A percentile compares a stretch with the other conserved stretches of the same genome.
Conservation (phyloP, 2,329 filamentous ascomycete genomes). For the Lasiodiplodia hormozganensis region DNA sequence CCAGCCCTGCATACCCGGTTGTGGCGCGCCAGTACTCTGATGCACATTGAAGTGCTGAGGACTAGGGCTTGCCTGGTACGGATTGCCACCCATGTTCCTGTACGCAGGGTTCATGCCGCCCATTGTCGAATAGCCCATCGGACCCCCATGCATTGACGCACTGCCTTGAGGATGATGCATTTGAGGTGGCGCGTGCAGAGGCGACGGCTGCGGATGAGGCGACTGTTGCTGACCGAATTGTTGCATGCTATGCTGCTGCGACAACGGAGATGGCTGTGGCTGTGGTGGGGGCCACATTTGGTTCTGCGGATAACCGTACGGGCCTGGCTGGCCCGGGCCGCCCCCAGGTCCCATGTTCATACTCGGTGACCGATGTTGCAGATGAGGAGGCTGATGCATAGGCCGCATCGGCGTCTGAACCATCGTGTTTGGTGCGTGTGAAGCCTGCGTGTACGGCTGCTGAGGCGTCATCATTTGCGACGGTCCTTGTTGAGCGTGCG, state of each 20-base stretch:
- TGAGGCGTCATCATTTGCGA: slow-evolving; percentile 69
- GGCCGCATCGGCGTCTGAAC: slow-evolving; percentile 75
- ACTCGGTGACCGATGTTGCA: slow-evolving; percentile 71
- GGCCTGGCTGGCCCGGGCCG: slow-evolving; percentile 51
- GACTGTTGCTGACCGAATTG: slow-evolving; percentile 53
- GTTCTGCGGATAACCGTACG: slow-evolving; percentile 53
- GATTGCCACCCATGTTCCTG: slow-evolving; percentile 52
- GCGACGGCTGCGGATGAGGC: slow-evolving; percentile 56
- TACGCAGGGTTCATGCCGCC: slow-evolving; percentile 54
- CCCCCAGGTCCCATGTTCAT: slow-evolving; percentile 50
- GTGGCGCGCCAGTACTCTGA: slow-evolving; percentile 51
- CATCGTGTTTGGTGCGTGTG: slow-evolving; percentile 66
- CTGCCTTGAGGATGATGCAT: slow-evolving; percentile 54
- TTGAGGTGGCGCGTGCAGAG: slow-evolving; percentile 57
- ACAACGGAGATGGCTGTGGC: slow-evolving; percentile 56
- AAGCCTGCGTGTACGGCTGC: slow-evolving; percentile 64
- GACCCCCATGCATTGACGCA: slow-evolving; percentile 47
- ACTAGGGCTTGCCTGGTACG: slow-evolving; percentile 57
- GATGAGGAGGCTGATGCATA: slow-evolving; percentile 69
- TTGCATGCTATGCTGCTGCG: slow-evolving; percentile 51
- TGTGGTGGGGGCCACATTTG: slow-evolving; percentile 59
- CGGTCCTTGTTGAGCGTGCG: slow-evolving; percentile 65
- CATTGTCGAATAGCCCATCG: slow-evolving; percentile 56
- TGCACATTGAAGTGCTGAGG: slow-evolving; percentile 52
- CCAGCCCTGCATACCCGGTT: slow-evolving; percentile 61